Percentiles rank a stretch among this genome's conserved stretches.
phyloP scores from a whole-genome alignment of 1,284 basidiomycete genomes.

The Malassezia japonica region DNA sequence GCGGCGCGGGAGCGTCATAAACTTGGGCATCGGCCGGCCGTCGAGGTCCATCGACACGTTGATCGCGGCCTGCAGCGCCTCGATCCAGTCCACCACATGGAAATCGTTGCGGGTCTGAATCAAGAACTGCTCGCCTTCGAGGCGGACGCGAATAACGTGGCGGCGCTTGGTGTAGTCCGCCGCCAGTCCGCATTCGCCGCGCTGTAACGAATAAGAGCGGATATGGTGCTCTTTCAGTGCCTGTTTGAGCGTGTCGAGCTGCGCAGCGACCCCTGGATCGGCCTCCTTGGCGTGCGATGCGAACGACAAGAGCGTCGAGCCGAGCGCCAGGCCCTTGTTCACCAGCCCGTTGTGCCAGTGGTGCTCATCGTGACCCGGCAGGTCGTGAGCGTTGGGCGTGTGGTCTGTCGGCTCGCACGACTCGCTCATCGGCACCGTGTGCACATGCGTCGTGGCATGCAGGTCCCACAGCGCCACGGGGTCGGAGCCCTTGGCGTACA shows the following conservation, averaged over 20 bases:
- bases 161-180: slow-evolving; percentile 89
- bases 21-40: slow-evolving; percentile 56
- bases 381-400: slow-evolving; percentile 19
- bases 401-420: slow-evolving; percentile 26
- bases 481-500: slow-evolving; percentile 2
- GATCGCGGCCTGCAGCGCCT: slow-evolving; percentile 87
- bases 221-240: slow-evolving; percentile 45
- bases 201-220: slow-evolving; percentile 69
- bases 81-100: slow-evolving; percentile 88
- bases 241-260: neutral
- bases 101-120: slow-evolving; percentile 77
- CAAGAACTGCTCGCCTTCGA: slow-evolving; percentile 93
- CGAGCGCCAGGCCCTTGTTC: neutral
- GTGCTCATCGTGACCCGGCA: neutral
- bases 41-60: slow-evolving; percentile 88
- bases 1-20: slow-evolving; percentile 44
- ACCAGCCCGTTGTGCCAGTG: neutral
- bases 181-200: slow-evolving; percentile 83
- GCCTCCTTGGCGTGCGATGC: neutral
- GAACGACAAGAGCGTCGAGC: neutral
- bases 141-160: slow-evolving; percentile 84
- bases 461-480: neutral
- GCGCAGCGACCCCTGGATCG: neutral
- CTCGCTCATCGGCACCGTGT: slow-evolving; percentile 22
- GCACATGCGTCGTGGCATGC: slow-evolving; percentile 36